A percentile compares a stretch with the other conserved stretches of the same genome.
Conservation (phyloP, 2,329 filamentous ascomycete genomes). For the Ceratocystis variospora region DNA sequence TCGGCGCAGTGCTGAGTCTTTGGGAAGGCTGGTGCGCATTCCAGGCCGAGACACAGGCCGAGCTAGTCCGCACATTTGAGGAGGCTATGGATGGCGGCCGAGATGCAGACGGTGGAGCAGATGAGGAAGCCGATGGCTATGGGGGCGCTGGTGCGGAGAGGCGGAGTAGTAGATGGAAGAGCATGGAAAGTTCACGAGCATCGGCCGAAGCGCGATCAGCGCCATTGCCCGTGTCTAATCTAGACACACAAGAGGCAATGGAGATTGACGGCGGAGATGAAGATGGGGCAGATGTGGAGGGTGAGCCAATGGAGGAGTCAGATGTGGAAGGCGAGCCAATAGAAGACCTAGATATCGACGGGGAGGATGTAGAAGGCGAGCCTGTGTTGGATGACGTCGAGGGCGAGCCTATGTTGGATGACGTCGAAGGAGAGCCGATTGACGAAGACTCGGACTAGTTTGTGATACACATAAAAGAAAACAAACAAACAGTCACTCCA, state of each 20-base stretch:
- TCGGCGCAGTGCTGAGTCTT: conserved; percentile 52
- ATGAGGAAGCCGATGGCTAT: conserved; percentile 11
- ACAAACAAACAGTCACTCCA: background rate
- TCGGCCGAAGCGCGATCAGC: background rate
- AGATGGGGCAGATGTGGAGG: conserved; percentile 36
- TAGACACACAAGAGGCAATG: conserved; percentile 32
- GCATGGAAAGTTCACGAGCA: conserved; percentile 30
- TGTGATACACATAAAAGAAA: background rate
- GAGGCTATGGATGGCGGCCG: conserved; percentile 45
- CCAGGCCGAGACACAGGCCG: conserved; percentile 56
- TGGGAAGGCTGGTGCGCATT: conserved; percentile 66
- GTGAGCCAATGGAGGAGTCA: conserved; percentile 34
- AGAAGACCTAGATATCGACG: conserved; percentile 34
- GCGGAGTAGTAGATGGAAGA: conserved; percentile 38
- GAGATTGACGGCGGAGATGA: conserved; percentile 27
- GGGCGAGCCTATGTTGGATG: conserved; percentile 30
- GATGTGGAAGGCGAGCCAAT: conserved; percentile 35
- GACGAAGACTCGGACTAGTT: conserved; percentile 11
- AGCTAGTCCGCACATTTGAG: conserved; percentile 57
- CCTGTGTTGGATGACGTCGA: conserved; percentile 26
- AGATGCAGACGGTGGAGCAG: conserved; percentile 29
- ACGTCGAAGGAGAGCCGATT: conserved; percentile 32
- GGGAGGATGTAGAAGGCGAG: conserved; percentile 39
- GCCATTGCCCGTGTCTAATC: conserved; percentile 18
- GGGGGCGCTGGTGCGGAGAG: conserved; percentile 23